A percentile compares a stretch with the other conserved stretches of the same genome.
phyloP scores from a whole-genome alignment of 306 rosid genomes.

The Castanea crenata region DNA sequence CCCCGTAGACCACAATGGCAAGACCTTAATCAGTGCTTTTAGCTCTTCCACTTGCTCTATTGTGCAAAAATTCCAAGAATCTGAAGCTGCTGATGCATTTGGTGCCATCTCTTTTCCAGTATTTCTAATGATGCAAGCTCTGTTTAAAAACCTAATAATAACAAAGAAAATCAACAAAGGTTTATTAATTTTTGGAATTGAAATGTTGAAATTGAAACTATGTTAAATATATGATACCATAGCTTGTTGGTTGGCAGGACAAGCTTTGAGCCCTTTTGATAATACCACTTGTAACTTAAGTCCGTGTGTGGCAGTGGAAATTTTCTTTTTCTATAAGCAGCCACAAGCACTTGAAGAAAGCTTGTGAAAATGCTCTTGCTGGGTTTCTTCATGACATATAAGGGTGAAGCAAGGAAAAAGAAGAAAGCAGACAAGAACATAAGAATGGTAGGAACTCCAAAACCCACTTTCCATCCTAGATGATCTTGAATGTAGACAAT shows the following conservation, averaged over 20 bases:
- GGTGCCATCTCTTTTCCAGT: conserved; percentile 34
- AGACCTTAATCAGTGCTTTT: conserved; percentile 51
- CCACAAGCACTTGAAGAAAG: conserved; percentile 44
- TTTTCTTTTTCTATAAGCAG: conserved; percentile 47
- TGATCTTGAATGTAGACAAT: conserved; percentile 59
- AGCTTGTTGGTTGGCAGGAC: conserved; percentile 57
- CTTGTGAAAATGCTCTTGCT: conserved; percentile 50
- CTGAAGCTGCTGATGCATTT: conserved; percentile 43
- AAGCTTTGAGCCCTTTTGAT: conserved; percentile 36
- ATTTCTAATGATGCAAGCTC: conserved; percentile 52
- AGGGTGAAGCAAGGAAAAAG: conserved; percentile 48
- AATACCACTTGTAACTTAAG: conserved; percentile 29
- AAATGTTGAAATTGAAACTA: background rate
- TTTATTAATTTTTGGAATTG: background rate
- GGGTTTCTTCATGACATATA: conserved; percentile 52
- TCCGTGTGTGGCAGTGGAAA: conserved; percentile 28
- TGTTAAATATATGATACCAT: conserved; percentile 27
- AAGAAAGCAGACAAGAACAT: conserved; percentile 44
- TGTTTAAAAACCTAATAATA: conserved; percentile 49
- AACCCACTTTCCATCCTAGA: conserved; percentile 68
- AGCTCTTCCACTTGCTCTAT: conserved; percentile 69
- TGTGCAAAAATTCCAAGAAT: conserved; percentile 70
- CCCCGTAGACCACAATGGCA: conserved; percentile 65
- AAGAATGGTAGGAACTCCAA: conserved; percentile 56
- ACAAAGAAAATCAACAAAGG: background rate